Evolutionary conservation across 441 rosid genomes (phyloP), one percentile per base, ranked within the genome.

Genomic region (Hura crepitans): DNA sequence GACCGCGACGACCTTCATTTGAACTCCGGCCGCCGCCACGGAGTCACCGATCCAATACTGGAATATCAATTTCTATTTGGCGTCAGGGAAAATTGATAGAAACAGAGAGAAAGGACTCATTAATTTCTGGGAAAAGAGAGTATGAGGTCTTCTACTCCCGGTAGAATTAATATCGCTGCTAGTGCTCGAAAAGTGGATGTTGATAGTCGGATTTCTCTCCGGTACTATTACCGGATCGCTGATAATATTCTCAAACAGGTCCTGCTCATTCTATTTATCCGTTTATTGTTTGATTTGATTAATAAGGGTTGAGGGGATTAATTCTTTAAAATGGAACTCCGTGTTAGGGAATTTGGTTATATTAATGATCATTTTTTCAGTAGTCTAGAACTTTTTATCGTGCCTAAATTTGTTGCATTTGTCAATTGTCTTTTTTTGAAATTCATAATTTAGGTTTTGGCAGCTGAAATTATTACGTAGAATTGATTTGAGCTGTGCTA

Each of bases 241-340:
- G 91, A 91, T 73, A 94, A 89, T 47, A 83, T 94, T 78, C 96
- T 91, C 78, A 91, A 80, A 80, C 96, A 94, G 96, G 98, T 93
- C 45, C 69, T 14, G 0, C 43, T 22, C 60, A 25, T 14, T 55
- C 56, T 23, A 2, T 46, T 27, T 13, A 2, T n/a, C 7, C 54
- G 28, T 33, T 62, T 35, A 10, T 35, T 20, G 30, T 13, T 23
- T 65, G 23, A 51, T 55, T 30, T 62, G 20, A 51, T 60, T 70
- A 47, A n/a, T n/a, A 37, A 49, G 37, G 37, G 46, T 43, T n/a
- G n/a, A 65, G 62, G 45, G 23, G 10, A 4, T 13, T 25, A 8
- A 8, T 17, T 28, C 1, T 25, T 7, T 55, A 11, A 33, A 7
- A 23, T 23, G 23, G 22, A 31, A 23, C 13, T 54, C 55, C 22